These are phyloP conservation scores for Penicillium canescens DNA, from an alignment of 495 filamentous ascomycete genomes.

Conservation along the genomic window DNA sequence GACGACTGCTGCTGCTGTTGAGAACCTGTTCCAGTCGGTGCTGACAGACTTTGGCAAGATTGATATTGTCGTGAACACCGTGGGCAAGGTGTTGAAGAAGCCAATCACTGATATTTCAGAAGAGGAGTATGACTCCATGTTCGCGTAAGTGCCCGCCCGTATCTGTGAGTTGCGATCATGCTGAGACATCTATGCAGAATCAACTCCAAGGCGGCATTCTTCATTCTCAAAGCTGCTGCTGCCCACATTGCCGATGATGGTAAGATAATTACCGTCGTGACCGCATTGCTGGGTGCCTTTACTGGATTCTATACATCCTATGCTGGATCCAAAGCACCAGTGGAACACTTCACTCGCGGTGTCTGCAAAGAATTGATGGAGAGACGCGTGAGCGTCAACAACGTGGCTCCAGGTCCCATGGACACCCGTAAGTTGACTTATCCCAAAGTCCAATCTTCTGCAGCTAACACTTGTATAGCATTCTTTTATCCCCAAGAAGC, in stretches of 20 bases:
- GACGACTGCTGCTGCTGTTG: too few species aligned
- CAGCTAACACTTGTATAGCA: constrained; percentile 14
- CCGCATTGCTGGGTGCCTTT: constrained; percentile 36
- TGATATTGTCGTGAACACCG: too few species aligned
- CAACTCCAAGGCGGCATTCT: constrained; percentile 41
- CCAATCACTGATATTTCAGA: constrained; percentile 48
- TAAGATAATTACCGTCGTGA: constrained; percentile 14
- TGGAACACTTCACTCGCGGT: constrained; percentile 42
- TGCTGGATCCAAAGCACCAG: constrained; percentile 39
- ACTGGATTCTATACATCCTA: constrained; percentile 42
- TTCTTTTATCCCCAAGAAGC: constrained; percentile 40
- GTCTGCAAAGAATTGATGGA: constrained; percentile 39
- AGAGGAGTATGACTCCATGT: constrained; percentile 50
- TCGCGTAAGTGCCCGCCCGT: constrained; percentile 25
- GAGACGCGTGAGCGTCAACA: constrained; percentile 37
- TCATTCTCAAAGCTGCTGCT: constrained; percentile 37
- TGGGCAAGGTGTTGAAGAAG: constrained; percentile 18
- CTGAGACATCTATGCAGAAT: constrained; percentile 16
- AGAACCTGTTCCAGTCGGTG: neutral
- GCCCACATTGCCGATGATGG: constrained; percentile 15
- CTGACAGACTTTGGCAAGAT: too few species aligned
- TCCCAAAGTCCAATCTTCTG: neutral
- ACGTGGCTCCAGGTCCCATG: constrained; percentile 41
- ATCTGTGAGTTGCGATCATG: too few species aligned
- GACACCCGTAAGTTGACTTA: constrained; percentile 36